phyloP scores from a whole-genome alignment of 805 yeast genomes.

The Kluyveromyces lactis region DNA sequence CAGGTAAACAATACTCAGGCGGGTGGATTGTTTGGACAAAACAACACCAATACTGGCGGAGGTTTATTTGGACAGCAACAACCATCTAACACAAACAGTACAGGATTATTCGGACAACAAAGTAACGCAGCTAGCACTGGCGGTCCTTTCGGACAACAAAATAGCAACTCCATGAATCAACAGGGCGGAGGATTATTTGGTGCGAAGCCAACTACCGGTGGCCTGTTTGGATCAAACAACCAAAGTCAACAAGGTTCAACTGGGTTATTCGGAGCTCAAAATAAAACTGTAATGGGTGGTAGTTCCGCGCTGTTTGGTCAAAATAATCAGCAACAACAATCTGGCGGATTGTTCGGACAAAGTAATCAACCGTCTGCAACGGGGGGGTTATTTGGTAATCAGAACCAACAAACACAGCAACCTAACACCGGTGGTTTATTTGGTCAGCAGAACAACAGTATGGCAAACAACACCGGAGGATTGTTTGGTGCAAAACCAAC shows the following conservation, averaged over 20 bases:
- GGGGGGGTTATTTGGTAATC: constrained; percentile 22
- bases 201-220: constrained; percentile 20
- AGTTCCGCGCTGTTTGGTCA: constrained; percentile 19
- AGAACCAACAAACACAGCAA: constrained; percentile 9
- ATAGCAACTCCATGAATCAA: constrained; percentile 10
- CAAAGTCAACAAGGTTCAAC: constrained; percentile 17
- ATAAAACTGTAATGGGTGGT: constrained; percentile 20
- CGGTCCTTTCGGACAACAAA: constrained; percentile 29
- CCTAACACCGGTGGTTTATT: constrained; percentile 21
- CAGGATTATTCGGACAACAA: constrained; percentile 34
- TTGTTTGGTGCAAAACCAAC: constrained; percentile 31
- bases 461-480: constrained; percentile 24
- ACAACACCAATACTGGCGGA: constrained; percentile 4
- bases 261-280: constrained; percentile 30
- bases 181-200: constrained; percentile 36
- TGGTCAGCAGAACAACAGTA: constrained; percentile 22
- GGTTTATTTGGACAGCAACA: constrained; percentile 6
- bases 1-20: constrained; percentile 20
- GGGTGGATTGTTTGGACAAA: constrained; percentile 31
- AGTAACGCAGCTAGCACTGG: constrained; percentile 24
- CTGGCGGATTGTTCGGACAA: constrained; percentile 37
- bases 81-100: constrained; percentile 10
- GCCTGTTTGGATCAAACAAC: constrained; percentile 25
- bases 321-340: constrained; percentile 11
- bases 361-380: constrained; percentile 9